Percentiles rank a stretch among this genome's conserved stretches.
These are phyloP conservation scores for Pulveroboletus frians DNA, from an alignment of 768 basidiomycete species.

Conservation along the genomic window DNA sequence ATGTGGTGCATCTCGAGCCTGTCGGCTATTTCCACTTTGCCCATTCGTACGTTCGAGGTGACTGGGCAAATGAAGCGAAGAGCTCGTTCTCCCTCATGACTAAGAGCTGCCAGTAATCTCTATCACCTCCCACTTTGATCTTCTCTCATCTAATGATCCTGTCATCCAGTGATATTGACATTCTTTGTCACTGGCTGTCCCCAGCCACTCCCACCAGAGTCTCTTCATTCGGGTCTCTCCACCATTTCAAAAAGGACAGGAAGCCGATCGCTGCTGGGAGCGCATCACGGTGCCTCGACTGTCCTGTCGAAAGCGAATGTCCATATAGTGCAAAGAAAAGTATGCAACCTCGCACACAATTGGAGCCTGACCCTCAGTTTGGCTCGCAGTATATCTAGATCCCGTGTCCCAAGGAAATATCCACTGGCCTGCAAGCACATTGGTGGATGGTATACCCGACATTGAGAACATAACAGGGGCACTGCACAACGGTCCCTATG, in stretches of 20 bases:
- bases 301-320: slow-evolving; percentile 65
- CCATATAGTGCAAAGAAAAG: slow-evolving; percentile 86
- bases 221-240: slow-evolving; percentile 82
- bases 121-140: neutral
- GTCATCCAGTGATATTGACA: slow-evolving; percentile 68
- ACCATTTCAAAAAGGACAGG: slow-evolving; percentile 68
- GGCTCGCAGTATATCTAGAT: slow-evolving; percentile 68
- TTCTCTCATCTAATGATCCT: slow-evolving; percentile 1
- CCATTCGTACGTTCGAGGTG: slow-evolving; percentile 82
- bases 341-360: slow-evolving; percentile 27
- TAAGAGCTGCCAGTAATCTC: slow-evolving; percentile 80
- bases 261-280: slow-evolving; percentile 68
- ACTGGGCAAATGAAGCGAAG: slow-evolving; percentile 64
- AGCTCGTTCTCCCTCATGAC: slow-evolving; percentile 84
- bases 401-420: slow-evolving; percentile 46
- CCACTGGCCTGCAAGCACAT: slow-evolving; percentile 59
- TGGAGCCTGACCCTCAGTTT: neutral
- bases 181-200: slow-evolving; percentile 72
- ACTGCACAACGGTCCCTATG: slow-evolving; percentile 67
- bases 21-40: slow-evolving; percentile 87
- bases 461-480: slow-evolving; percentile 80
- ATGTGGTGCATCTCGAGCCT: slow-evolving; percentile 80
- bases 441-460: slow-evolving; percentile 81
- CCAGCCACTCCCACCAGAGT: slow-evolving; percentile 62
- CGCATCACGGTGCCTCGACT: slow-evolving; percentile 73